Evolutionary conservation across 495 filamentous ascomycete species (phyloP), one percentile per base, ranked within the genome.

Genomic region (Neurospora cerealis): DNA sequence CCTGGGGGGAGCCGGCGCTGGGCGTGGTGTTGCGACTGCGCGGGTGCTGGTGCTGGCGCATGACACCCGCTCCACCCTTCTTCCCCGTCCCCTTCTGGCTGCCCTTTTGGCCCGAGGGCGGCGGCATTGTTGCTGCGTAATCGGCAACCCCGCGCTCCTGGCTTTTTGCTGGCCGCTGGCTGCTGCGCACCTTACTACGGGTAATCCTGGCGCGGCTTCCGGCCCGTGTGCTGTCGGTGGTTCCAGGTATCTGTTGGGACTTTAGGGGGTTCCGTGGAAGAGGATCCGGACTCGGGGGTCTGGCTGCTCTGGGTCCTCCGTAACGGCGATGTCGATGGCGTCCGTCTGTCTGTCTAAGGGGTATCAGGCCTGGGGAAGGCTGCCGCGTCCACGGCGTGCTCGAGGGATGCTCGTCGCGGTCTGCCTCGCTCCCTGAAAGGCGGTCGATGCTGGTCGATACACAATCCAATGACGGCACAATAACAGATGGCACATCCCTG

Each of bases 1-100:
- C 84, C 70, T 83, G 79, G 34, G 87, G 82, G 28, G 28, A 62
- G 48, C 86, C 84, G 75, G 85, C 88, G 46, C 91, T 92, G 44
- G 93, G 93, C 4, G 93, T 97, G 13, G 93, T 94, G 81, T 96
- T 95, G 77, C 93, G 91, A 78, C 93, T 95, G 72, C 91, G 90
- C 77, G 54, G 54, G 54, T 93, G 93, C 74, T 78, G 77, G 38
- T 79, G 78, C 42, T 80, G 78, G 69, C 89, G 90, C 73, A 93
- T 90, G 69, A 85, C 87, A 76, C 90, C 90, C 73, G 90, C 82
- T 72, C 84, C 86, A 73, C 82, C 85, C 77, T 89, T 90, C 87
- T 94, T 94, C 76, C 91, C 88, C 75, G 93, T 94, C 74, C 92
- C 91, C 82, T 94, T 94, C 79, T 88, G 87, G 73, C 87, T 85